These are phyloP conservation scores for Pelargonium citronellum DNA, from an alignment of 441 rosid species.

Conservation along the genomic window DNA sequence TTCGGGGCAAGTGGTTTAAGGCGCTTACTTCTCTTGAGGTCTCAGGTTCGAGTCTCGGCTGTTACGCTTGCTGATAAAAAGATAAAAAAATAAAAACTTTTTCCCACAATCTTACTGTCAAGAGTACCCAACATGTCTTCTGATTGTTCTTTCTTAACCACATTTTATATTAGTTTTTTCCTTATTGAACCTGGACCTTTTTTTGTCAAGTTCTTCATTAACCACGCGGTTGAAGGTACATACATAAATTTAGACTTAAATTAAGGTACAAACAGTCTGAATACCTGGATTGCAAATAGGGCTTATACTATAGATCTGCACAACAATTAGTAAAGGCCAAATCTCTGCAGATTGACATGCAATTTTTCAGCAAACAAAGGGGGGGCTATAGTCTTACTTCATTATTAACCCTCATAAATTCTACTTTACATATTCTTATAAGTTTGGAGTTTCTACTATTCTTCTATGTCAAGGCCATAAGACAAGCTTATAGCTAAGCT, in stretches of 20 bases:
- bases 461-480: neutral
- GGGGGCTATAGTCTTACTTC: too few relatives aligned
- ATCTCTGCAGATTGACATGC: neutral
- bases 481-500: neutral
- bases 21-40: too few relatives aligned
- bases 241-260: neutral
- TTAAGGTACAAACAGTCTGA: neutral
- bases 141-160: neutral
- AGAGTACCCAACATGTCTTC: constrained; percentile 1
- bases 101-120: neutral
- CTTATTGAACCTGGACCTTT: neutral
- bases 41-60: too few relatives aligned
- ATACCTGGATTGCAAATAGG: neutral
- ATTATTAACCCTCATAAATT: neutral
- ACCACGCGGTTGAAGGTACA: neutral
- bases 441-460: neutral
- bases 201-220: neutral
- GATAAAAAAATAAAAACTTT: neutral
- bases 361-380: neutral
- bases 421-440: neutral
- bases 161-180: neutral
- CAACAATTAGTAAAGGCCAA: neutral
- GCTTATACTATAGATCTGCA: neutral
- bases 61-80: neutral
- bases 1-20: too few relatives aligned